Conservation (phyloP, 257 asterid genomes). For the Solanum neorickii region DNA sequence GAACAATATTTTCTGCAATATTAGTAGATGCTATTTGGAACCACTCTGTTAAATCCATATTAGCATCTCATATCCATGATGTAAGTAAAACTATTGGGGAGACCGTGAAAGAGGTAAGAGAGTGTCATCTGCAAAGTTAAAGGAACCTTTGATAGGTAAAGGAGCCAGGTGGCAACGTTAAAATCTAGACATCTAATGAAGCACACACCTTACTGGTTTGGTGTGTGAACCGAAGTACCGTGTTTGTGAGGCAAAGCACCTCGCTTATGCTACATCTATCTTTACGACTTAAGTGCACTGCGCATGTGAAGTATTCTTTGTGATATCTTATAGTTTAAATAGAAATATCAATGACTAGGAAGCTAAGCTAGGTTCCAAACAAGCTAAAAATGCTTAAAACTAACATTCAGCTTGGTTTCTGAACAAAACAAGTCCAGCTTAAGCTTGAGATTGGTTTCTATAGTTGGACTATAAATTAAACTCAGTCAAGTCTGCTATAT, state of each 20-base stretch:
- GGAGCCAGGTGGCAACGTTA: background rate
- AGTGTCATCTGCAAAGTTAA: background rate
- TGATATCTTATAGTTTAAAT: background rate
- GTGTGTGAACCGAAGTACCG: background rate
- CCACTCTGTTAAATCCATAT: background rate
- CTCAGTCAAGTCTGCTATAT: background rate
- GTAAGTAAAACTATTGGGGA: background rate
- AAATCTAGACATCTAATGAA: background rate
- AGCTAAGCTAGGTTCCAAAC: background rate
- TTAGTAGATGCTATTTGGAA: background rate
- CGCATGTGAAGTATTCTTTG: background rate
- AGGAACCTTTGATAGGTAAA: background rate
- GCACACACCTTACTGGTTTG: background rate
- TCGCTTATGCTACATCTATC: background rate
- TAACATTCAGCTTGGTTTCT: background rate
- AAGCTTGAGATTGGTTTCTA: background rate
- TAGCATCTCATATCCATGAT: background rate
- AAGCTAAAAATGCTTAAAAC: background rate
- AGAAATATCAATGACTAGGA: background rate
- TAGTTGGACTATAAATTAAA: background rate
- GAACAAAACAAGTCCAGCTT: background rate
- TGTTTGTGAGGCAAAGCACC: background rate
- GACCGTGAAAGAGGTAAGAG: background rate
- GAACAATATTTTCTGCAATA: background rate
- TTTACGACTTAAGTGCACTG: background rate